These are phyloP conservation scores for Metarhizium robertsii DNA, from an alignment of 2,329 filamentous ascomycete species.

Conservation along the genomic window DNA sequence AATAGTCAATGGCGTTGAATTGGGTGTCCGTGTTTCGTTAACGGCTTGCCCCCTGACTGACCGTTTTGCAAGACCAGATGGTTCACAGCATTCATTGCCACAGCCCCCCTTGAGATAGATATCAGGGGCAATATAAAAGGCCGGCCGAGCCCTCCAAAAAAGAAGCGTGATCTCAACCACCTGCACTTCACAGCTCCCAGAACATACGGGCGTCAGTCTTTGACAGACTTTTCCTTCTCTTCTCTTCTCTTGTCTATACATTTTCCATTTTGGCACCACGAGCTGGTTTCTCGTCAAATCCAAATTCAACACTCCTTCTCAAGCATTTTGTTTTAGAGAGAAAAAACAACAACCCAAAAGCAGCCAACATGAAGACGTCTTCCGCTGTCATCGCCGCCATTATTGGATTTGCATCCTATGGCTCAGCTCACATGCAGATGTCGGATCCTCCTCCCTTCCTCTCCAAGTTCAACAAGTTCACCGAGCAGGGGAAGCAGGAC, in stretches of 20 bases:
- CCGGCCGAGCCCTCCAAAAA: background rate
- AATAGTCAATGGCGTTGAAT: background rate
- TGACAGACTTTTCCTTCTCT: constrained; percentile 1
- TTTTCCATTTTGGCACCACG: background rate
- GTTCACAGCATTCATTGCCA: background rate
- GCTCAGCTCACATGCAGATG: constrained; percentile 49
- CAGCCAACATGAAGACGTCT: constrained; percentile 28
- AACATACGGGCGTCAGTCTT: background rate
- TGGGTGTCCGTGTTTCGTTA: background rate
- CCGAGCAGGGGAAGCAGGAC: constrained; percentile 39
- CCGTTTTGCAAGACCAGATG: background rate
- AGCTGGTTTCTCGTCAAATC: background rate
- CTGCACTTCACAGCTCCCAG: background rate
- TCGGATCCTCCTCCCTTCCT: constrained; percentile 40
- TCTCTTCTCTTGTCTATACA: background rate
- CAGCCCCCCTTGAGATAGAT: background rate
- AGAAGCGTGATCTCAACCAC: background rate
- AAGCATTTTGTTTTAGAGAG: background rate
- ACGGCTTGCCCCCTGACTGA: background rate
- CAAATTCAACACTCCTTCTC: background rate
- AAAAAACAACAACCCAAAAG: background rate
- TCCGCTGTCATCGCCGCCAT: constrained; percentile 28
- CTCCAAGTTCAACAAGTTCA: constrained; percentile 41
- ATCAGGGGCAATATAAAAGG: background rate
- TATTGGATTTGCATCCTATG: constrained; percentile 32